These are phyloP conservation scores for Boletales sp. DNA, from an alignment of 768 basidiomycete species.

Conservation along the genomic window DNA sequence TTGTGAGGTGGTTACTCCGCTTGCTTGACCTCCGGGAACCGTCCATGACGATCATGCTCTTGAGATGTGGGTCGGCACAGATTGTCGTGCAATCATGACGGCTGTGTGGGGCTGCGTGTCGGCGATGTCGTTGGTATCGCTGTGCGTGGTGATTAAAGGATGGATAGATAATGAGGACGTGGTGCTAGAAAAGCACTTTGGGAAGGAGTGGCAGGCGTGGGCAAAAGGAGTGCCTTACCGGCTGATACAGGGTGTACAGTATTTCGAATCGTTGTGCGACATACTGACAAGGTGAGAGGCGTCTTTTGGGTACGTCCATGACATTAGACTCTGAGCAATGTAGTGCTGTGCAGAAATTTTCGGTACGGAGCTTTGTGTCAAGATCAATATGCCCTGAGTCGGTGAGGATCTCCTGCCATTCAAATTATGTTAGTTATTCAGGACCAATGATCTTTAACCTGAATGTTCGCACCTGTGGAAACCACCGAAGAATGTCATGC, in stretches of 20 bases:
- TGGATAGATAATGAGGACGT: slow-evolving; percentile 20
- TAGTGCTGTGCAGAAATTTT: no score
- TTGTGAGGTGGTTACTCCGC: slow-evolving; percentile 1
- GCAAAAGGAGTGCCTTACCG: slow-evolving; percentile 9
- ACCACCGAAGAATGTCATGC: no score
- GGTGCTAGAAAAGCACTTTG: slow-evolving; percentile 17
- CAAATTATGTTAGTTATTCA: no score
- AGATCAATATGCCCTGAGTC: no score
- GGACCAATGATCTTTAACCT: no score
- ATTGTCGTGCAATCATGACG: neutral
- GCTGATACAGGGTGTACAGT: slow-evolving; percentile 17
- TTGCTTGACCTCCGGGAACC: neutral
- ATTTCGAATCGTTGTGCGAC: neutral
- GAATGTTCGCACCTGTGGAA: no score
- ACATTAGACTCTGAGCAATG: no score
- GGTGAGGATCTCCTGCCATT: no score
- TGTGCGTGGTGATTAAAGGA: neutral
- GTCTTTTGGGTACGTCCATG: no score
- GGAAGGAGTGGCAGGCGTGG: slow-evolving; percentile 15
- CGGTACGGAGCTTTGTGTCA: no score
- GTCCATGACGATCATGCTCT: neutral
- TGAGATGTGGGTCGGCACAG: neutral
- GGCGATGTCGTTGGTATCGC: neutral
- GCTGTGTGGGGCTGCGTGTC: neutral
- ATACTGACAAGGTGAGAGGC: no score